A percentile compares a stretch with the other conserved stretches of the same genome.
phyloP scores from a whole-genome alignment of 1,139 yeast genomes.

The Saccharomyces hybrid region DNA sequence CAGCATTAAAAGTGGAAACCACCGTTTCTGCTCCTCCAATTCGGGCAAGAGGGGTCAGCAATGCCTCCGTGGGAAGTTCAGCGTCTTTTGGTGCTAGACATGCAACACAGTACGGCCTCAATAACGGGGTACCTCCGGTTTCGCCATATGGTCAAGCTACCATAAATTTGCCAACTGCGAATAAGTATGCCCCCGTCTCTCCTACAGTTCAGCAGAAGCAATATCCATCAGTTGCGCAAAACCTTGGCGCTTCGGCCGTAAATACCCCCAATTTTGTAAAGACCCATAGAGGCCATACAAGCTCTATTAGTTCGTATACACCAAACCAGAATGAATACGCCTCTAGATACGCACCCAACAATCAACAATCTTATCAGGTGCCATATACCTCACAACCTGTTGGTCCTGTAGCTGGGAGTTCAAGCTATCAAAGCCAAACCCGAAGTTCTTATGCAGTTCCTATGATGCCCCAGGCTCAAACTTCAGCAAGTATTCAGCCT shows the following conservation, averaged over 20 bases:
- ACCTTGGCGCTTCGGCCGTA: slow-evolving; percentile 1
- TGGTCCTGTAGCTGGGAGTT: not conserved
- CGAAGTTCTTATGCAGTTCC: slow-evolving; percentile 5
- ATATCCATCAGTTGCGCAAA: not conserved
- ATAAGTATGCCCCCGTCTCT: not conserved
- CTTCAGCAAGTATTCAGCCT: not conserved
- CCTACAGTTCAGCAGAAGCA: slow-evolving; percentile 2
- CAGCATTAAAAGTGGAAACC: slow-evolving; percentile 2
- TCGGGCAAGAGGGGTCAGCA: slow-evolving; percentile 22
- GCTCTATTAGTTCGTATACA: slow-evolving; percentile 29
- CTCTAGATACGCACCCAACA: slow-evolving; percentile 36
- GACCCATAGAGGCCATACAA: slow-evolving; percentile 10
- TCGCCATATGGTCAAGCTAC: not conserved
- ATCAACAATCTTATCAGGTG: slow-evolving; percentile 31
- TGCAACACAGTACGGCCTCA: not conserved
- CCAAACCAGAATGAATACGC: slow-evolving; percentile 28
- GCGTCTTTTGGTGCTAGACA: slow-evolving; percentile 6
- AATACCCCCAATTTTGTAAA: slow-evolving; percentile 1
- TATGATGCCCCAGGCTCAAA: slow-evolving; percentile 13
- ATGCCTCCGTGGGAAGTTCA: slow-evolving; percentile 18
- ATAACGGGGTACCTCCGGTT: not conserved
- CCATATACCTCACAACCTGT: not conserved
- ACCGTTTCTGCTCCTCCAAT: slow-evolving; percentile 4
- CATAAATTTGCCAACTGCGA: not conserved
- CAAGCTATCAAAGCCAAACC: not conserved